Evolutionary conservation across 345 rosid genomes (phyloP).

Genomic region (Erysimum cheiranthoides): DNA sequence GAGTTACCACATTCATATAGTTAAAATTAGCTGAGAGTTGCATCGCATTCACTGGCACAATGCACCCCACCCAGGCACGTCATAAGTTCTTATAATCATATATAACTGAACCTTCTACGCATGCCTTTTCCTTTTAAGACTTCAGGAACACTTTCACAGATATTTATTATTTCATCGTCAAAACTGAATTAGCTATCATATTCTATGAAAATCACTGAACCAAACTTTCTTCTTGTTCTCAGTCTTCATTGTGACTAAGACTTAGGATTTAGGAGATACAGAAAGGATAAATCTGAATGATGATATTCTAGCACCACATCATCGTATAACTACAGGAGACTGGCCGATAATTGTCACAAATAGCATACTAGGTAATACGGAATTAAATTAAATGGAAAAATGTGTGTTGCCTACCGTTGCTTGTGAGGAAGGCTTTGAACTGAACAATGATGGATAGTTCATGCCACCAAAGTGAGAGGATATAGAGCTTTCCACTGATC

Average conservation of each 20-base stretch:
- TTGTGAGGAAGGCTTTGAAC: slow-evolving; percentile 83
- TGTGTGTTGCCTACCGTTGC: slow-evolving; percentile 55
- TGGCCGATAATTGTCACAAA: slow-evolving; percentile 15
- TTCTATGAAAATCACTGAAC: slow-evolving; percentile 15
- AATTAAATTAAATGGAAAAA: neutral
- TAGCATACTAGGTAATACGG: slow-evolving; percentile 21
- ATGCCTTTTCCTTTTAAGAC: slow-evolving; percentile 22
- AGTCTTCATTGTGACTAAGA: neutral
- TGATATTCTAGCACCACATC: slow-evolving; percentile 17
- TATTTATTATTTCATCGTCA: neutral
- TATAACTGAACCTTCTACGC: slow-evolving; percentile 4
- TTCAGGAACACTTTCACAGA: neutral
- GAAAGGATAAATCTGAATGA: slow-evolving; percentile 1
- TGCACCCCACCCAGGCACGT: slow-evolving; percentile 2
- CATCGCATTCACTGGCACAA: neutral
- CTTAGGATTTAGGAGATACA: slow-evolving; percentile 6
- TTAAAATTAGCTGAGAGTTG: slow-evolving; percentile 15
- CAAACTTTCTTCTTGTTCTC: slow-evolving; percentile 18
- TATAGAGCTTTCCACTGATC: slow-evolving; percentile 96
- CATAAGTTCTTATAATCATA: neutral
- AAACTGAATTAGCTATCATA: neutral
- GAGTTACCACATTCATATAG: slow-evolving; percentile 21
- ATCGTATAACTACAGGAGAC: slow-evolving; percentile 9
- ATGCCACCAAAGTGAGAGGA: slow-evolving; percentile 99
- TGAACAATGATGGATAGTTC: slow-evolving; percentile 94